These are phyloP conservation scores for Isabelozyma rhagii DNA, from an alignment of 805 yeast species.

Conservation along the genomic window DNA sequence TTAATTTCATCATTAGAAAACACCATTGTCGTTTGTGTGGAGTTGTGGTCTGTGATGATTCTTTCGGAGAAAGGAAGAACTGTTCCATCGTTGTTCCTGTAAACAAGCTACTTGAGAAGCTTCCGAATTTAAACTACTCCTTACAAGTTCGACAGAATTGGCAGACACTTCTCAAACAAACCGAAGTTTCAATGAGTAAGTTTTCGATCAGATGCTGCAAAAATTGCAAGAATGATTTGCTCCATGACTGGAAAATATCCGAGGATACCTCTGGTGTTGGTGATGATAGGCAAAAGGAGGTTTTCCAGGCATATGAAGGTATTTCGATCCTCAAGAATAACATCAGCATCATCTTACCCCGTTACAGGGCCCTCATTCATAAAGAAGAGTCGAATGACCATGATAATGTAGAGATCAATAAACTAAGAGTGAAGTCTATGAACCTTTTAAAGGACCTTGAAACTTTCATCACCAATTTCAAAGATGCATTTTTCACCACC, in stretches of 20 bases:
- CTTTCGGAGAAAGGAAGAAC: conserved; percentile 32
- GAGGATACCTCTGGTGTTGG: not conserved
- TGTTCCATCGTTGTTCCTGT: conserved; percentile 78
- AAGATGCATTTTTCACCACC: conserved; percentile 12
- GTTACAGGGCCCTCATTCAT: conserved; percentile 13
- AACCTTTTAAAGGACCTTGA: conserved; percentile 32
- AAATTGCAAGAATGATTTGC: conserved; percentile 61
- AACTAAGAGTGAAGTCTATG: conserved; percentile 20
- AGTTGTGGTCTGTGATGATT: conserved; percentile 69
- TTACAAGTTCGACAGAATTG: conserved; percentile 17
- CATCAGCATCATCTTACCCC: conserved; percentile 16
- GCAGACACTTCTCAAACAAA: conserved; percentile 7
- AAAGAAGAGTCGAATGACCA: conserved; percentile 4
- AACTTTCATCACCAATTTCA: conserved; percentile 18
- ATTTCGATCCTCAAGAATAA: conserved; percentile 19
- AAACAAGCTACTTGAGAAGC: conserved; percentile 32
- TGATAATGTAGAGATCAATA: conserved; percentile 12
- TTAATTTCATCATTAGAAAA: conserved; percentile 59
- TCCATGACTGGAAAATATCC: conserved; percentile 45
- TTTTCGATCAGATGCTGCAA: conserved; percentile 54
- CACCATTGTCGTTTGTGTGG: conserved; percentile 96
- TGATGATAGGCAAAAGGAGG: conserved; percentile 1
- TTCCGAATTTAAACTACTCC: conserved; percentile 35
- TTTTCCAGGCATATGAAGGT: conserved; percentile 17
- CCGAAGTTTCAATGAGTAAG: conserved; percentile 10